Base-by-base conservation (phyloP, 2,329 filamentous ascomycete genomes). In the Monosporascus sp. region DNA sequence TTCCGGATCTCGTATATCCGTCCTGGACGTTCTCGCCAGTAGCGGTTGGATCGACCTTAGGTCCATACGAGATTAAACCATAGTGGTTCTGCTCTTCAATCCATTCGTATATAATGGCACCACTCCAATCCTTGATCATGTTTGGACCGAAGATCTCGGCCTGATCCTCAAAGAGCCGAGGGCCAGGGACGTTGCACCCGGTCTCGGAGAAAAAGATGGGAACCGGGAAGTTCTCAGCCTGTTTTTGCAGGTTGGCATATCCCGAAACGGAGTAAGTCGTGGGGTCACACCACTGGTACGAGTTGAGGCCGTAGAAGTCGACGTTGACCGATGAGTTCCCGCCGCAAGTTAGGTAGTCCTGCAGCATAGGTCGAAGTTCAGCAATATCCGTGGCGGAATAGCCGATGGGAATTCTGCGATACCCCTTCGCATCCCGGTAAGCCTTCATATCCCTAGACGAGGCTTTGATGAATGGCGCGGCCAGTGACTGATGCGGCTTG, bases 161-260 rank as follows among this genome's bases (percentile, higher is more conserved):
- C 70, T 94, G 89, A 66, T 96, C 87, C 24, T 77, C 76, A 66
- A 88, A 91, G 1, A 77, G 72, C 44, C 87, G 80, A 0, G 86
- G 84, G 2, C 73, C 72, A 1, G 78, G 76, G 6, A 74, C 78
- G 67, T 89, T 92, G 78, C 91, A 96, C 54, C 91, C 91, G 3
- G 89, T 94, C 72, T 96, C 91, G 37, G 89, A 92, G 72, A 96
- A 90, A 77, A 91, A 92, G 63, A 94, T 90, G 20, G 89, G 91
- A n/a, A 95, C 84, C 47, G 85, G 86, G 70, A 91, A 92, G 62
- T 82, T 71, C 38, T 79, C 78, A 6, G 88, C 85, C 59, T 87
- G 84, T 51, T 77, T 70, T 68, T 91, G 79, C 27, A 95, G 81
- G 57, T 77, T 76, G 47, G 75, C 66, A 72, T 96, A 96, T 53